These are phyloP conservation scores for Vitis hybrid DNA, from an alignment of 177 flowering plant genomes.

Conservation along the genomic window DNA sequence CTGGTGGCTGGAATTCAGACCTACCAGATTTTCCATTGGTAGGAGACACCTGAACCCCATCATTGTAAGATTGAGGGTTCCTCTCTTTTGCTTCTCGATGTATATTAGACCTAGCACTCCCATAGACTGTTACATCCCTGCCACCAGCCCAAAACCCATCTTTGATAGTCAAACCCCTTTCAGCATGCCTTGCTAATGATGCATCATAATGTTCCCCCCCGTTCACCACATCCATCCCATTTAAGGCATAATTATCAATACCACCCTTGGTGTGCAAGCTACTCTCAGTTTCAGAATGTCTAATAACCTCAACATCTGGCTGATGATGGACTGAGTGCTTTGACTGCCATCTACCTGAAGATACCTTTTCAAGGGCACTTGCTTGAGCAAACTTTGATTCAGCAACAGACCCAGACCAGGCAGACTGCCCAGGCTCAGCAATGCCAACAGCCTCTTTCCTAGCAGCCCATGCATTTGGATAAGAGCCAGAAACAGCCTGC, in stretches of 20 bases:
- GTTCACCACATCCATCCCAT: slow-evolving; percentile 16
- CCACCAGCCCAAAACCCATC: slow-evolving; percentile 29
- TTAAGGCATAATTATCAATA: slow-evolving; percentile 7
- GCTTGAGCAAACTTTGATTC: slow-evolving; percentile 72
- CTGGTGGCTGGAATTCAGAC: slow-evolving; percentile 23
- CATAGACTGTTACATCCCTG: slow-evolving; percentile 32
- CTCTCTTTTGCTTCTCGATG: slow-evolving; percentile 32
- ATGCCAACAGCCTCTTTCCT: slow-evolving; percentile 55
- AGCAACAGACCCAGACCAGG: slow-evolving; percentile 49
- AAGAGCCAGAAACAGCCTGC: slow-evolving; percentile 23
- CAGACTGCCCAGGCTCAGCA: slow-evolving; percentile 37
- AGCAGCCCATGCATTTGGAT: slow-evolving; percentile 71
- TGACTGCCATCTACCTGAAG: slow-evolving; percentile 90
- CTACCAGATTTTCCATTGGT: slow-evolving; percentile 32
- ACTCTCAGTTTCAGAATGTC: slow-evolving; percentile 33
- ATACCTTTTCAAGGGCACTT: slow-evolving; percentile 87
- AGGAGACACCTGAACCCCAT: slow-evolving; percentile 25
- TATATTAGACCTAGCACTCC: slow-evolving; percentile 25
- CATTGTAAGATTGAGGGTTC: slow-evolving; percentile 14
- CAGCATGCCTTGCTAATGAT: slow-evolving; percentile 27
- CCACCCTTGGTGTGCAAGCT: slow-evolving; percentile 19
- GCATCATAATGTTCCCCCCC: slow-evolving; percentile 29
- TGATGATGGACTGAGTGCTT: slow-evolving; percentile 39
- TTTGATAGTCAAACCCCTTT: slow-evolving; percentile 28
- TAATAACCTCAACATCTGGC: slow-evolving; percentile 48